Evolutionary conservation across 495 filamentous ascomycete species (phyloP).

Genomic region (Lentithecium fluviatile): DNA sequence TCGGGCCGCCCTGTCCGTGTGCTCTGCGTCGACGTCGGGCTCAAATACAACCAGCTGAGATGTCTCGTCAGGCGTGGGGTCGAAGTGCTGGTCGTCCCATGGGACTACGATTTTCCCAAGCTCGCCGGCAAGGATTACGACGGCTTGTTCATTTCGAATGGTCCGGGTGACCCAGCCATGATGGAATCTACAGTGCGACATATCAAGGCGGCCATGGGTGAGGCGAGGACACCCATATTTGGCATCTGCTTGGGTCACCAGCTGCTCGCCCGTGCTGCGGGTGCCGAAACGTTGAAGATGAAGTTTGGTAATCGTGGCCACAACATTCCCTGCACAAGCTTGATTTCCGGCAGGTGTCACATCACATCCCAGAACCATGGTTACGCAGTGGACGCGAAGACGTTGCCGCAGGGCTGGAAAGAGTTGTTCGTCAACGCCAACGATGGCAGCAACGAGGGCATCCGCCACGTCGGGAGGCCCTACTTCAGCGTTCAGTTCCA

Average conservation of each 20-base stretch:
- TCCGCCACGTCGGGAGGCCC: conserved; percentile 77
- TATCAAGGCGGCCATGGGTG: conserved; percentile 67
- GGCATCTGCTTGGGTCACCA: conserved; percentile 97
- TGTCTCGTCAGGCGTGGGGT: conserved; percentile 90
- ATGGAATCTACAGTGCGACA: conserved; percentile 73
- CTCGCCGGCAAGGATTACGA: conserved; percentile 80
- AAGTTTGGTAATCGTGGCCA: conserved; percentile 98
- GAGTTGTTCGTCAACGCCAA: conserved; percentile 98
- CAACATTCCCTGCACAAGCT: conserved; percentile 96
- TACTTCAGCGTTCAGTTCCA: conserved; percentile 99
- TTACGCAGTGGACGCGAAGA: conserved; percentile 80
- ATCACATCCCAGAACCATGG: conserved; percentile 99
- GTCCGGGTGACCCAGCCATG: conserved; percentile 89
- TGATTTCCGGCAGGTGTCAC: conserved; percentile 91
- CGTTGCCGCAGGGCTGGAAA: conserved; percentile 74
- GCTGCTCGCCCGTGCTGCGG: conserved; percentile 84
- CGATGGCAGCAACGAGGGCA: conserved; percentile 96
- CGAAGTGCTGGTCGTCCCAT: conserved; percentile 91
- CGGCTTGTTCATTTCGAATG: conserved; percentile 96
- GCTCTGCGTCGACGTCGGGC: conserved; percentile 89
- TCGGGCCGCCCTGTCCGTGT: conserved; percentile 83
- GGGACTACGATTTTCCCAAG: conserved; percentile 84
- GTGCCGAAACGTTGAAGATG: conserved; percentile 88
- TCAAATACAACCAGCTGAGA: conserved; percentile 96
- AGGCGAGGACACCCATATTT: conserved; percentile 82